Evolutionary conservation across 2,329 filamentous ascomycete genomes (phyloP), one percentile per base, ranked within the genome.

Genomic region (Colletotrichum graminicola): DNA sequence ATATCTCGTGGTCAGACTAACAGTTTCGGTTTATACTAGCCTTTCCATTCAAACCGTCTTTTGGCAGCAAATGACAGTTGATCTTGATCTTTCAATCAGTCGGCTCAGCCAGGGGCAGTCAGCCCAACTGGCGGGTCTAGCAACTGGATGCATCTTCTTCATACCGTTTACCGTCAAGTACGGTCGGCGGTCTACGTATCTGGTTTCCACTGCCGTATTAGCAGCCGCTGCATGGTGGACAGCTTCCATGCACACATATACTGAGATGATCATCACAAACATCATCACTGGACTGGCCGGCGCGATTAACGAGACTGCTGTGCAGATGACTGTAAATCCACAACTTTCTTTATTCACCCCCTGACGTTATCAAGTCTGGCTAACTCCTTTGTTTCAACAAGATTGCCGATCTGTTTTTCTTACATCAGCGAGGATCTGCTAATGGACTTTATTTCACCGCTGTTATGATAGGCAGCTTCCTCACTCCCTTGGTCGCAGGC

Each of bases 291-390:
- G 82, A 0, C 62, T 83, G 18, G 78, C 78, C 3, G 82, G 81
- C 12, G 80, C 82, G 6, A 78, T 81, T 6, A 81, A 81, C 47
- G 81, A 84, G 66, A 78, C 79, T 0, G 78, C 81, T 45, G 79
- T 77, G 5, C 80, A 82, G 54, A 79, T 83, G 59, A 83, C 81
- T 0, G 72, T 72, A 26, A 55, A 49, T 62, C 7, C 18, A 11
- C 39, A 16, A 41, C 39, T 3, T 12, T 18, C 10, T 10, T 21
- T 26, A 23, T 10, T n/a, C 45, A 21, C n/a, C 18, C n/a, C 21
- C 5, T 3, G n/a, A 23, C 16, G 18, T 34, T 5, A n/a, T 21
- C 29, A 12, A n/a, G 3, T 14, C 12, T 18, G 5, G 41, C 73
- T 73, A n/a, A 26, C 57, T 29, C 14, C 23, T 66, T 47, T 57